Base-by-base conservation (phyloP, 2,329 filamentous ascomycete species). In the Apiospora saccharicola region DNA sequence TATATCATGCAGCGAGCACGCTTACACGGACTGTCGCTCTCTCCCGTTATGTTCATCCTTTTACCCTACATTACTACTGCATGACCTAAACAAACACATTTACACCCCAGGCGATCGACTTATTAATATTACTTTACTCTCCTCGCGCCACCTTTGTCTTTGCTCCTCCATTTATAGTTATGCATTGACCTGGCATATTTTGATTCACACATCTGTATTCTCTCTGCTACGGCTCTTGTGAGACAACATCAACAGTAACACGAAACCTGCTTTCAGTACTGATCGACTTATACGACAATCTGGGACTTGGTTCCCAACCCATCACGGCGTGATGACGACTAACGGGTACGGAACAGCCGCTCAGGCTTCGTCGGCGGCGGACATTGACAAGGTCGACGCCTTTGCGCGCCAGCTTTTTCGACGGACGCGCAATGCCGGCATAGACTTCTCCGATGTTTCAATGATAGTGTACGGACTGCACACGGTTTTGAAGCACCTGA, bases 391-490 rank as follows among this genome's bases (percentile, higher is more conserved):
- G 68, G 84, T 89, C 77, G 88, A 89, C 79, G 85, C 85, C 72
- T 87, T 88, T 76, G 88, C 89, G 67, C 86, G 86, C 67, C 84
- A 85, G 68, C 83, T 91, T 22, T 90, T 88, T 77, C 84, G 87
- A 70, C 87, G 88, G 73, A 85, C 86, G 70, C 86, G 86, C 74
- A 82, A 84, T 37, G 84, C 86, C 3, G 84, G 86, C 22, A 81
- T 84, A 3, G 83, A 86, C 57, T 88, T 90, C 72, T 83, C 83
- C 71, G 84, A 87, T 64, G 83, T 89, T 67, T 84, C 87, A 19
- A 78, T 81, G 19, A 85, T 86, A 47, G 85, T 91, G 51, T 86
- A 86, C 71, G 83, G 83, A 61, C 82, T 92, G 53, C 86, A 91
- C 75, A 85, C 85, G 7, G 86, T 87, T 16, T 82, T 92, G 8